These are phyloP conservation scores for Peribolospora baueri DNA, from an alignment of 768 basidiomycete genomes.

Conservation along the genomic window DNA sequence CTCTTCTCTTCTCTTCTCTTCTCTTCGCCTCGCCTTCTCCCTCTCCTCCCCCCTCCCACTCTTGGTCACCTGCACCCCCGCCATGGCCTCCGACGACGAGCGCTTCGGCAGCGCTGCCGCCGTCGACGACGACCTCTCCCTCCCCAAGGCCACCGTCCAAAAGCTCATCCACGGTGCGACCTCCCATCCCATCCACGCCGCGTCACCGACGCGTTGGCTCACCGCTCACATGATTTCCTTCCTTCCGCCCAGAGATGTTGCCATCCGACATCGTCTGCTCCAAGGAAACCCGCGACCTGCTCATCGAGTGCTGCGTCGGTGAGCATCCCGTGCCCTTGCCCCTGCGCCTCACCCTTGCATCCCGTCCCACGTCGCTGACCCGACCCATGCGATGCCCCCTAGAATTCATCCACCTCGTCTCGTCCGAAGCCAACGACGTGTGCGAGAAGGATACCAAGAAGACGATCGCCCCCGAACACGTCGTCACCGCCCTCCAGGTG, in stretches of 20 bases:
- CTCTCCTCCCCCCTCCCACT: too few relatives aligned
- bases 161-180: constrained; percentile 75
- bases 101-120: constrained; percentile 38
- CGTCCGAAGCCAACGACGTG: constrained; percentile 90
- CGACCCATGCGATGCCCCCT: background rate
- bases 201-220: background rate
- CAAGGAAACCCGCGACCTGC: constrained; percentile 87
- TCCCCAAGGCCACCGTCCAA: constrained; percentile 90
- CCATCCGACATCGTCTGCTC: constrained; percentile 68
- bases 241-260: constrained; percentile 41
- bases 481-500: constrained; percentile 72
- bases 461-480: constrained; percentile 95
- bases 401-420: constrained; percentile 97
- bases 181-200: background rate
- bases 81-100: constrained; percentile 46
- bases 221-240: background rate
- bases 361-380: background rate
- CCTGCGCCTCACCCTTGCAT: background rate
- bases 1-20: too few relatives aligned
- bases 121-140: constrained; percentile 71
- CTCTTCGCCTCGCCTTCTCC: too few relatives aligned
- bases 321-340: constrained; percentile 11
- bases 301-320: constrained; percentile 99
- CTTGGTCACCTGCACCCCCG: too few relatives aligned
- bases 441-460: constrained; percentile 97